Base-by-base conservation (phyloP, 2,329 filamentous ascomycete genomes). In the Hyphodiscus sp. region DNA sequence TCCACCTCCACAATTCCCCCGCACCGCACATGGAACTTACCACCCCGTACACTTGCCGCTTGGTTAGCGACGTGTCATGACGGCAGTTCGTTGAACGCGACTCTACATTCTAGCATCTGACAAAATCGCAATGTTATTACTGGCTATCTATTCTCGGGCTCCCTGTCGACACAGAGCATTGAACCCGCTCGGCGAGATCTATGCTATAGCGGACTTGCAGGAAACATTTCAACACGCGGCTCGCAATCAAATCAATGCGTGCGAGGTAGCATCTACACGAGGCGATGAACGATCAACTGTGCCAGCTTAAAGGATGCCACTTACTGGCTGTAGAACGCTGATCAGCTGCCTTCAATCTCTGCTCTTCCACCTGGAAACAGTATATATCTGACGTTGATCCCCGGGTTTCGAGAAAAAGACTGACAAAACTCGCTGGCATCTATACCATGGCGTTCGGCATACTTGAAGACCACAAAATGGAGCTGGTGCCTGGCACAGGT, bases 401-500 rank as follows among this genome's bases (percentile, higher is more conserved):
- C 4, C 23, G 8, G 23, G 23, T 26, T 26, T 8, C 23, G 8
- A 4, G 3, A 4, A 8, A 26, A 26, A 26, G 23, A 26, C 4
- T 26, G 33, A 13, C 33, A 51, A 6, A 18, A 33, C 15, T 26
- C 23, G 4, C 8, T 26, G 4, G 23, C 30, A 30, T 16, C 33
- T 20, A 52, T 45, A 57, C 26, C 6, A 76, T 77, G 76, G 69
- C 71, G 57, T 77, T 74, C 64, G 74, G 75, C 53, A 76, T 77
- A 41, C 63, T 76, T 10, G 74, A 77, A 47, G 70, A 71, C 52
- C 68, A 69, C 52, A 66, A 71, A 55, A 69, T 73, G 69, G 73
- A 72, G 57, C 62, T 70, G 57, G 74, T 77, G 51, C 76, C 75
- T 52, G 75, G 76, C 52, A 78, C 75, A 58, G 74, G 73, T 74